A percentile compares a stretch with the other conserved stretches of the same genome.
These are phyloP conservation scores for Teratosphaeria zuluensis DNA, from an alignment of 2,329 filamentous ascomycete genomes.

Conservation along the genomic window DNA sequence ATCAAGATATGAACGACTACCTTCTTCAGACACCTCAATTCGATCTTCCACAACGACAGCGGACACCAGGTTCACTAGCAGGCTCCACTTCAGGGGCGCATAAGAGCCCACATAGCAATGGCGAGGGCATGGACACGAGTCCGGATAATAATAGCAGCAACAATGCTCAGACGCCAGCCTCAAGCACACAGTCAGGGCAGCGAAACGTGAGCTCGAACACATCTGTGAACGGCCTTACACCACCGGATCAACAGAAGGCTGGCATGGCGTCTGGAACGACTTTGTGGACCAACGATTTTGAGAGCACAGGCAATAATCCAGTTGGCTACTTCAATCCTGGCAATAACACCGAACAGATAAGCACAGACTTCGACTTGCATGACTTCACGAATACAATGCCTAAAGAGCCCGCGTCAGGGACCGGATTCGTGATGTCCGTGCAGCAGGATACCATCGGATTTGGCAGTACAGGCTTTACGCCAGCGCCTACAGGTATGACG, in stretches of 20 bases:
- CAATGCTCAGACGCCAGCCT: constrained; percentile 18
- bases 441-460: background rate
- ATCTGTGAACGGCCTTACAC: constrained; percentile 20
- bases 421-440: background rate
- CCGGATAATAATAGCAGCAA: constrained; percentile 16
- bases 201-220: constrained; percentile 18
- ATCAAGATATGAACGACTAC: constrained; percentile 3
- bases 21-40: constrained; percentile 1
- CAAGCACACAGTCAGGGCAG: constrained; percentile 14
- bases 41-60: constrained; percentile 18
- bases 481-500: constrained; percentile 10
- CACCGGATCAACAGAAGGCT: constrained; percentile 9
- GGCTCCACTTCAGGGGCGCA: background rate
- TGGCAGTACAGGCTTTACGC: constrained; percentile 9
- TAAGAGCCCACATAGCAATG: constrained; percentile 11
- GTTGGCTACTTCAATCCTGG: background rate
- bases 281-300: background rate
- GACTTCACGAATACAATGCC: constrained; percentile 5
- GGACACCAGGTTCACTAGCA: constrained; percentile 14
- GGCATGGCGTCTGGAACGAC: background rate
- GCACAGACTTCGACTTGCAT: constrained; percentile 14
- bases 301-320: background rate
- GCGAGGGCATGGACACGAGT: constrained; percentile 19
- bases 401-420: constrained; percentile 9
- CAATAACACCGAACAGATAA: background rate